phyloP scores from a whole-genome alignment of 2,329 filamentous ascomycete genomes.

The Dactylellina drechsleri region DNA sequence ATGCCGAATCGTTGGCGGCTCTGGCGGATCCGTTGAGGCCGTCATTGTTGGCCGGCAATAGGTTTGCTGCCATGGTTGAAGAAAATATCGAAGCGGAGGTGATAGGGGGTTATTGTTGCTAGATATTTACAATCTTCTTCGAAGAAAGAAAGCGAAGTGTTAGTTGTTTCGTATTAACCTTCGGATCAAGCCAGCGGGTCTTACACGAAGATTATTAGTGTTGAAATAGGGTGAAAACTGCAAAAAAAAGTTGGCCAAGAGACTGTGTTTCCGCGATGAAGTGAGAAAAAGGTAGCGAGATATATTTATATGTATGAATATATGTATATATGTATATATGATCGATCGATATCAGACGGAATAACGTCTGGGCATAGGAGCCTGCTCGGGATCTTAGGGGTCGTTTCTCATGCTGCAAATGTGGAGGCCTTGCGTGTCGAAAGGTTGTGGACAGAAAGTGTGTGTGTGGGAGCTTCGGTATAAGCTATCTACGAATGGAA shows the following conservation, averaged over 20 bases:
- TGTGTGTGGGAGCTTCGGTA: conserved; percentile 51
- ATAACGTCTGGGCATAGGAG: conserved; percentile 45
- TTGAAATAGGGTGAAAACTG: conserved; percentile 20
- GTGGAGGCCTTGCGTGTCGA: conserved; percentile 43
- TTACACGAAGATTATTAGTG: conserved; percentile 43
- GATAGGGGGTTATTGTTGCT: conserved; percentile 17
- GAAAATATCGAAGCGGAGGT: conserved; percentile 12
- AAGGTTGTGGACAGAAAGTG: conserved; percentile 31
- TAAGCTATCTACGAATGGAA: conserved; percentile 53
- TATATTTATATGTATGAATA: neutral
- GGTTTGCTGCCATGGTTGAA: conserved; percentile 41
- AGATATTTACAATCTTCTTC: conserved; percentile 28
- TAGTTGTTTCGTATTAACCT: too few species aligned
- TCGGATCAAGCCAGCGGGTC: conserved; percentile 9
- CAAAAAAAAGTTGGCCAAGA: conserved; percentile 17
- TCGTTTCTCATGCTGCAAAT: conserved; percentile 49
- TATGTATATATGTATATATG: neutral
- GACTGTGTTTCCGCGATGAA: conserved; percentile 16
- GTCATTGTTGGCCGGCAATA: conserved; percentile 34
- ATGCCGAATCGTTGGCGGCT: conserved; percentile 37
- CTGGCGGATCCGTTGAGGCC: conserved; percentile 23
- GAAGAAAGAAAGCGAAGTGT: neutral
- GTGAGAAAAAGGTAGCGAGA: conserved; percentile 42
- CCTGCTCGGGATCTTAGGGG: conserved; percentile 55
- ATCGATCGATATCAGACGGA: conserved; percentile 46